Base-by-base conservation (phyloP, 2,329 filamentous ascomycete genomes). In the Penicillium aurantiogriseum region DNA sequence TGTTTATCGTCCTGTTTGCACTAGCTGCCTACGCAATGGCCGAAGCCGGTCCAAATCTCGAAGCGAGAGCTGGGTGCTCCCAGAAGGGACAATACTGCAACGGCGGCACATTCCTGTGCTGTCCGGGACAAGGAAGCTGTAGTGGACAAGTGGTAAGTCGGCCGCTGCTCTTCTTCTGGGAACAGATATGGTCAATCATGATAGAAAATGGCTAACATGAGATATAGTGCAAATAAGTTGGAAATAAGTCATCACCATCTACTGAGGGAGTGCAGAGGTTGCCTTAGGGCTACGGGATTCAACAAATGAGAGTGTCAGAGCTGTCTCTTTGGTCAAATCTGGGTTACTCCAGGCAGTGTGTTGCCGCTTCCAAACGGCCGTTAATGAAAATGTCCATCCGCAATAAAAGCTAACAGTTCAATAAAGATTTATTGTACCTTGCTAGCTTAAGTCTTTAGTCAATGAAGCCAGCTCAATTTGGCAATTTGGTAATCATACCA, bases 11-110 rank as follows among this genome's bases (percentile, higher is more conserved):
- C 9, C 23, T 56, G 10, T 23, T 53, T 21, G 54, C 35, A 19
- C 42, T 56, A 2, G 49, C 49, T 36, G 54, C 48, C 27, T 56
- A 19, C 6, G 27, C 48, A 42, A 46, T 52, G 33, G 54, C 54
- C 11, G 54, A 56, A 11, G 54, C 54, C 6, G 21, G 8, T 21
- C 85, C 76, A 90, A 84, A 42, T 7, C 54, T 56, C 19, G 47
- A 56, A 47, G 54, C 33, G 27, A 52, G 54, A 53, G 29, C 48
- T 29, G 54, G 50, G 42, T 44, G 59, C 29, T 59, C 57, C 17
- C 57, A 59, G 17, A 56, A 13, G 10, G 57, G 57, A n/a, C n/a
- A 59, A 25, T 56, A 36, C 29, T 60, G 58, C 51, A 58, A 60
- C n/a, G 58, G 11, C 3, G 58, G 58, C 6, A 60, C 56, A 17